Evolutionary conservation across 1,284 basidiomycete species (phyloP).

Genomic region (Entoloma clypeatum): DNA sequence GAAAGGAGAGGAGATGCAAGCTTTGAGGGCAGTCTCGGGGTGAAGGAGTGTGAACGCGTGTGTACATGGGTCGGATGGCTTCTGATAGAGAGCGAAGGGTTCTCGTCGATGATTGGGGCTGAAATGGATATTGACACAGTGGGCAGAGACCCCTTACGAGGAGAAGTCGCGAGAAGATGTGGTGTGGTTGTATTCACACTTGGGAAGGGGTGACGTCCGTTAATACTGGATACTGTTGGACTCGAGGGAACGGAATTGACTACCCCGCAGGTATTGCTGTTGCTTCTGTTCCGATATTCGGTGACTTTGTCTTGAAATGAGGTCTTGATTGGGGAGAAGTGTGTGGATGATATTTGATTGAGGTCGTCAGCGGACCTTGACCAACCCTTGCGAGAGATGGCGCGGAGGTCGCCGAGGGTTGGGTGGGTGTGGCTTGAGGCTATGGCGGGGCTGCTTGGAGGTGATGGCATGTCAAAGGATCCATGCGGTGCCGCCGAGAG

Average conservation of each 20-base stretch:
- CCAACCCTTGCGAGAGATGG: conserved; percentile 67
- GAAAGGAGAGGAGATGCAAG: conserved; percentile 49
- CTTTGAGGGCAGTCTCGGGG: conserved; percentile 67
- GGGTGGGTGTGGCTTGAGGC: conserved; percentile 23
- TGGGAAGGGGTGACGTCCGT: conserved; percentile 46
- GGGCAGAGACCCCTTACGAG: conserved; percentile 34
- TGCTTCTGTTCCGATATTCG: conserved; percentile 49
- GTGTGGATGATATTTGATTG: conserved; percentile 46
- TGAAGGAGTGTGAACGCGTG: conserved; percentile 62
- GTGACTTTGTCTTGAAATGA: conserved; percentile 59
- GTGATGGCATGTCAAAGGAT: conserved; percentile 41
- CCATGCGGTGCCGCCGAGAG: conserved; percentile 50
- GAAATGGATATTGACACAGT: conserved; percentile 36
- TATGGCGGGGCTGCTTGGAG: conserved; percentile 35
- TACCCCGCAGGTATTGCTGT: conserved; percentile 21
- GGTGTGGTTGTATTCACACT: conserved; percentile 26
- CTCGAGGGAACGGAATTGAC: conserved; percentile 11
- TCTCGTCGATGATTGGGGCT: conserved; percentile 27
- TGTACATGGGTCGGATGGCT: conserved; percentile 38
- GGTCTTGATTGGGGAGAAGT: conserved; percentile 42
- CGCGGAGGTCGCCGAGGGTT: conserved; percentile 62
- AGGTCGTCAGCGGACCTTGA: conserved; percentile 78
- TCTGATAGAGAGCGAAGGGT: background rate
- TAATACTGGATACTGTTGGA: conserved; percentile 17
- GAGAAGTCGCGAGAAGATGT: conserved; percentile 32